Base-by-base conservation (phyloP, 2,329 filamentous ascomycete species). In the Periconia sp. region DNA sequence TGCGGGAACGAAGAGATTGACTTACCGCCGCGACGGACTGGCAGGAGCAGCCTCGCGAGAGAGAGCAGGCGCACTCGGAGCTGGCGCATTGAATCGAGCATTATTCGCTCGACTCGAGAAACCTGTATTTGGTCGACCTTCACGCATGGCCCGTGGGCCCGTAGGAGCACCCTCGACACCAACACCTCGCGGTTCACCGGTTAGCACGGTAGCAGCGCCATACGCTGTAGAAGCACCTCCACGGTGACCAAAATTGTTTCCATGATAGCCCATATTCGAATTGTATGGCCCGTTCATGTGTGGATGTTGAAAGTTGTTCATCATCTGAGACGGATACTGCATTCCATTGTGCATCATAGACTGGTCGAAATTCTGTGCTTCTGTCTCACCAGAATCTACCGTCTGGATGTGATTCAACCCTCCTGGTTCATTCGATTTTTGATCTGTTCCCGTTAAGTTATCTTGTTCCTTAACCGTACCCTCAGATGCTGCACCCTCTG, bases 101-200 rank as follows among this genome's bases (percentile, higher is more conserved):
- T 58, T 67, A 38, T 58, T 63, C 8, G 66, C 85, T 66, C 78
- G 71, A 58, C 87, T 82, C 52, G 85, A 81, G 39, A 88, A 81
- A 55, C 88, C 89, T 43, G 86, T 92, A 68, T 95, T 95, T 37
- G 89, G 88, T 9, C 91, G 77, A 21, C 91, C 90, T 70, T 94
- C 87, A 51, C 92, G 83, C 89, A 97, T 95, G 13, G 94, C 94
- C 72, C 94, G 92, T 34, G 94, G 94, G 8, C 92, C 94, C 40
- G 88, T 95, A 19, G 94, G 94, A 19, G 94, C 94, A 73, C 81
- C 81, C 62, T 75, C 76, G 38, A 84, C 80, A 25, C 80, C 81
- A 79, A 89, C 72, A 4, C 77, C 78, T 37, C 71, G 70, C 5
- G 75, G 69, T 46, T 71, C 64, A 18, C 66, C 66, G 35, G 59